phyloP scores from a whole-genome alignment of 2,329 filamentous ascomycete species.

The Pseudocercospora ulei region DNA sequence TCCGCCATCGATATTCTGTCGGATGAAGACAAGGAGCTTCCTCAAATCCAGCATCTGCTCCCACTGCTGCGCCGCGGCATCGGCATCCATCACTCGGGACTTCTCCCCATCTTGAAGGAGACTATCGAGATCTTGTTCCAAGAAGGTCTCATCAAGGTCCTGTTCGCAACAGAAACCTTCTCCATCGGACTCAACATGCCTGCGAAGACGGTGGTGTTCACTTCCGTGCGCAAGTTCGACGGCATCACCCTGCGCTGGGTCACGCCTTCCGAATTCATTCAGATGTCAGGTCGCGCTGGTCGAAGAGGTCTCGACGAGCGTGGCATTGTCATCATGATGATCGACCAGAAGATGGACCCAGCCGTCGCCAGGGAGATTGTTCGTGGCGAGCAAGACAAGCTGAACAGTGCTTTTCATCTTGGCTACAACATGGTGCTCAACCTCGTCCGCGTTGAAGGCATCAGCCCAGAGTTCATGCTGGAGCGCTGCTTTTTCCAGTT shows the following conservation, averaged over 20 bases:
- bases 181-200: conserved; percentile 99
- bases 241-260: conserved; percentile 70
- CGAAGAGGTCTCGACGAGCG: conserved; percentile 94
- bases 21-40: conserved; percentile 77
- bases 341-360: conserved; percentile 91
- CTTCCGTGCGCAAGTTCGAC: conserved; percentile 90
- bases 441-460: conserved; percentile 92
- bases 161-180: conserved; percentile 97
- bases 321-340: conserved; percentile 99
- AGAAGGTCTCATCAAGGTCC: conserved; percentile 91
- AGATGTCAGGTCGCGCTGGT: conserved; percentile 96
- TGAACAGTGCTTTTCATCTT: conserved; percentile 95
- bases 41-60: conserved; percentile 83
- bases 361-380: conserved; percentile 90
- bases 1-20: conserved; percentile 88
- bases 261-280: conserved; percentile 91
- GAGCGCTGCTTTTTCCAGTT: conserved; percentile 97
- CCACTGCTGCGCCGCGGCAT: conserved; percentile 85
- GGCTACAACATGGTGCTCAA: conserved; percentile 99
- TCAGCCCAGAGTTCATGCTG: conserved; percentile 98
- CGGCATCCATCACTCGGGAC: conserved; percentile 90
- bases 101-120: conserved; percentile 92
- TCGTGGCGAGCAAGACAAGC: conserved; percentile 87
- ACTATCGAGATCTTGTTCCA: conserved; percentile 99
- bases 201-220: conserved; percentile 98